A percentile compares a stretch with the other conserved stretches of the same genome.
Evolutionary conservation across 345 rosid genomes (phyloP).

Genomic region (Cardamine chenopodiifolia): DNA sequence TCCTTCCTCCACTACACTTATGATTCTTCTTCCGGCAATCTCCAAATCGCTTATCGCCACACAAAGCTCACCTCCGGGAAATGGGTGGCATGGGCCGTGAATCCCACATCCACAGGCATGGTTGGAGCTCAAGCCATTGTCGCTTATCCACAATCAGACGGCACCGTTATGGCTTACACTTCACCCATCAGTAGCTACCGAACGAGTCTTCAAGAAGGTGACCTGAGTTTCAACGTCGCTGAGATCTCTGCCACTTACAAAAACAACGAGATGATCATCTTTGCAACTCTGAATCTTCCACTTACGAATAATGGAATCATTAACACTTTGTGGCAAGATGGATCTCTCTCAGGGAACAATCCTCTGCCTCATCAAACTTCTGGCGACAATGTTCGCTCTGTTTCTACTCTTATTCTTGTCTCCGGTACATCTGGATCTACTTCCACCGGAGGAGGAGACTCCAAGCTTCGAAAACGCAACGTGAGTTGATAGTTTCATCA

Average conservation of each 20-base stretch:
- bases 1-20: constrained; percentile 68
- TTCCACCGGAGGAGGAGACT: constrained; percentile 22
- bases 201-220: constrained; percentile 51
- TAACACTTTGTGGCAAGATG: constrained; percentile 85
- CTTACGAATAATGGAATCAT: constrained; percentile 36
- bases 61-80: constrained; percentile 43
- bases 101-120: constrained; percentile 67
- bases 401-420: constrained; percentile 57
- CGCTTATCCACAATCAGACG: constrained; percentile 59
- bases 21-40: constrained; percentile 52
- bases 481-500: constrained; percentile 47
- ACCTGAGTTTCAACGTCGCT: constrained; percentile 62
- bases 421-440: constrained; percentile 52
- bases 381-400: constrained; percentile 59
- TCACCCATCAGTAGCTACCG: constrained; percentile 56
- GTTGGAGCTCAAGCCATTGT: constrained; percentile 73
- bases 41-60: constrained; percentile 70
- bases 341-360: constrained; percentile 52
- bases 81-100: constrained; percentile 88
- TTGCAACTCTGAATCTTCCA: constrained; percentile 55
- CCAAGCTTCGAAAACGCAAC: constrained; percentile 46
- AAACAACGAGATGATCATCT: constrained; percentile 60
- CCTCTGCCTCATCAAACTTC: constrained; percentile 49
- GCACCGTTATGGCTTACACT: constrained; percentile 58
- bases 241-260: constrained; percentile 51